These are phyloP conservation scores for Phyllosticta citribraziliensis DNA, from an alignment of 2,329 filamentous ascomycete species.

Conservation along the genomic window DNA sequence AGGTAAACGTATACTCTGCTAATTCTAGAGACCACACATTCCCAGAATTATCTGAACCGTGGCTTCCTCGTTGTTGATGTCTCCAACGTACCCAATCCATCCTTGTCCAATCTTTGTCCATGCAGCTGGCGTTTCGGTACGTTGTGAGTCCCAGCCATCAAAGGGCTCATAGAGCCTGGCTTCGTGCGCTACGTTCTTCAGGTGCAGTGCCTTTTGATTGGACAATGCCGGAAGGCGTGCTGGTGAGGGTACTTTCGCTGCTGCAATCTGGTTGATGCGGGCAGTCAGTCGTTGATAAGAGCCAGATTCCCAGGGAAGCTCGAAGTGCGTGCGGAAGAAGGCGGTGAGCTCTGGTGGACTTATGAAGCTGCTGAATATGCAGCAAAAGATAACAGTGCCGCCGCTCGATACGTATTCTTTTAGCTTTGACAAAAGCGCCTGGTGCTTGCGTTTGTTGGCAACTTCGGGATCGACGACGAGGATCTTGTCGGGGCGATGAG, in stretches of 20 bases:
- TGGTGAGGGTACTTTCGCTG: neutral
- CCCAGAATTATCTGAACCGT: slow-evolving; percentile 17
- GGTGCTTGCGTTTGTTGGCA: neutral
- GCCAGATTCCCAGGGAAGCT: neutral
- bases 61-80: slow-evolving; percentile 17
- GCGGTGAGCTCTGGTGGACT: neutral
- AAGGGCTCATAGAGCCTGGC: neutral
- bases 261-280: neutral
- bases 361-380: neutral
- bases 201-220: neutral
- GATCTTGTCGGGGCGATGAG: neutral
- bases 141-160: neutral
- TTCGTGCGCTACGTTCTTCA: neutral
- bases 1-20: neutral
- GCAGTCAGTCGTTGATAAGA: neutral
- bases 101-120: slow-evolving; percentile 17
- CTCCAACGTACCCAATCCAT: slow-evolving; percentile 20
- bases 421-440: neutral
- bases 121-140: slow-evolving; percentile 2
- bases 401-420: neutral
- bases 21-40: slow-evolving; percentile 15
- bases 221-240: neutral
- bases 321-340: neutral
- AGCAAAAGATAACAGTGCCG: neutral
- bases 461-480: neutral